Evolutionary conservation across 306 rosid genomes (phyloP).

Genomic region (Acacia crassicarpa): DNA sequence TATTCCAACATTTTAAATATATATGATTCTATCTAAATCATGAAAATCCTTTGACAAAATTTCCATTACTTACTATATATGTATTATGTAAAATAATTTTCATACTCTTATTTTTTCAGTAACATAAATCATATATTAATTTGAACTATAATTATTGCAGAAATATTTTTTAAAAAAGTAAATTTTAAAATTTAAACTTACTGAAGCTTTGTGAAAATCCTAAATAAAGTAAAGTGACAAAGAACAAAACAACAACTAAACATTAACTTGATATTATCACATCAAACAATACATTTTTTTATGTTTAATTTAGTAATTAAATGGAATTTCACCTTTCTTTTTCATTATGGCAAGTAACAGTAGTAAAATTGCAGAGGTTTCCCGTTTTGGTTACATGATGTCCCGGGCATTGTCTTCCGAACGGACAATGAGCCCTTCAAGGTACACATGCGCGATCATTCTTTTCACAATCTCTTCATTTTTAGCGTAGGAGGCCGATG

Average conservation of each 20-base stretch:
- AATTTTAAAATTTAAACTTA: neutral
- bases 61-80: neutral
- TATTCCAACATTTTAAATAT: neutral
- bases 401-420: constrained; percentile 69
- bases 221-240: neutral
- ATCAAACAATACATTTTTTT: neutral
- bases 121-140: neutral
- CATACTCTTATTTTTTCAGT: neutral
- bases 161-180: neutral
- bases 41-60: neutral
- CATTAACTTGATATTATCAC: neutral
- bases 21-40: neutral
- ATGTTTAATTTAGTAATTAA: neutral
- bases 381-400: constrained; percentile 85
- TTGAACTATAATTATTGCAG: neutral
- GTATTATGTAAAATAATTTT: neutral
- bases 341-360: neutral
- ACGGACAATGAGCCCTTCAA: constrained; percentile 78
- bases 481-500: neutral
- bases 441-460: constrained; percentile 39
- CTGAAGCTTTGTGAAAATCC: neutral
- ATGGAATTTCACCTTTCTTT: neutral
- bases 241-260: neutral
- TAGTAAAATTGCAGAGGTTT: constrained; percentile 57
- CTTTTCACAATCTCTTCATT: neutral